Evolutionary conservation across 2,329 filamentous ascomycete genomes (phyloP).

Genomic region (Penicillium sp.): DNA sequence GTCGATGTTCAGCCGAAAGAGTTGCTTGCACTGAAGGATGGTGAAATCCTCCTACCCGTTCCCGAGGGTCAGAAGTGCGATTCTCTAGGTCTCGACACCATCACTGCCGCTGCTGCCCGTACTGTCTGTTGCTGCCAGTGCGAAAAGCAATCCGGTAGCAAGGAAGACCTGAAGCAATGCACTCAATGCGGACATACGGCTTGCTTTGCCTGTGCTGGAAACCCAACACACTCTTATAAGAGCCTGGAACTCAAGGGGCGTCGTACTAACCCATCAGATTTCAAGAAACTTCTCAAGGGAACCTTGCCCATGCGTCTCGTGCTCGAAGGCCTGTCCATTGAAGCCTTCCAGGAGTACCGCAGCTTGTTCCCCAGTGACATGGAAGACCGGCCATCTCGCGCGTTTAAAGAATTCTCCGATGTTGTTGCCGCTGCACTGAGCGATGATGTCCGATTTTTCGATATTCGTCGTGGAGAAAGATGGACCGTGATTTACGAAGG

Average conservation of each 20-base stretch:
- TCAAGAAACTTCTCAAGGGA: constrained; percentile 42
- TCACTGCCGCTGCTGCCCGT: constrained; percentile 22
- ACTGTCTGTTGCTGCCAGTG: constrained; percentile 53
- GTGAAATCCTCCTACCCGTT: constrained; percentile 12
- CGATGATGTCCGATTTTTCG: constrained; percentile 28
- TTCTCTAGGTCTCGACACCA: constrained; percentile 9
- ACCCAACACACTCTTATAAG: constrained; percentile 49
- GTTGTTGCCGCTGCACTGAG: constrained; percentile 24
- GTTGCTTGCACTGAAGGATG: constrained; percentile 5
- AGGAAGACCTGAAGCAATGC: constrained; percentile 46
- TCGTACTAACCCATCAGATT: constrained; percentile 41
- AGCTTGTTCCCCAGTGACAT: constrained; percentile 6
- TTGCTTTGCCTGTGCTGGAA: constrained; percentile 51
- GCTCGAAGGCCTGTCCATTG: constrained; percentile 27
- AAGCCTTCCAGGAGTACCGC: constrained; percentile 21
- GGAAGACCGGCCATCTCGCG: constrained; percentile 1
- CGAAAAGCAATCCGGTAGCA: constrained; percentile 46
- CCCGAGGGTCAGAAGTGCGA: constrained; percentile 10
- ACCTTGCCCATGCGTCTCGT: constrained; percentile 41
- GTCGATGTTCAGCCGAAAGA: constrained; percentile 3
- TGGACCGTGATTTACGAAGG: constrained; percentile 33
- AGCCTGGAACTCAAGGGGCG: constrained; percentile 11
- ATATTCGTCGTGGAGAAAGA: constrained; percentile 27
- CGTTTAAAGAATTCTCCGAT: constrained; percentile 26
- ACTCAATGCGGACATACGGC: constrained; percentile 51